Base-by-base conservation (phyloP, 345 rosid species). In the Eutrema yunnanense region DNA sequence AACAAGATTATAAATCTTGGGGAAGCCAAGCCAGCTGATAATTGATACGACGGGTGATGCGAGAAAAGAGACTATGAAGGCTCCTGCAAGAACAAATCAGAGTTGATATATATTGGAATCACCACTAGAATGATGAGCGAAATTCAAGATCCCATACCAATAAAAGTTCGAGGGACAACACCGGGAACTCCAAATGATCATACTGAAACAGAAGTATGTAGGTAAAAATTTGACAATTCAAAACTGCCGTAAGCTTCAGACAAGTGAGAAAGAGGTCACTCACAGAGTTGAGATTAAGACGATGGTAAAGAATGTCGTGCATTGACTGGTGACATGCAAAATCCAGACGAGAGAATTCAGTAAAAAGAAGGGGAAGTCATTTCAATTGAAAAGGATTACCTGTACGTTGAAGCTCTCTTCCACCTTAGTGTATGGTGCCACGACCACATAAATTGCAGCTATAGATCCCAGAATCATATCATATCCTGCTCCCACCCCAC, bases 321-420 rank as follows among this genome's bases (percentile, higher is more conserved):
- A 92, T 90, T 66, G 97, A 95, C 98, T 94, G 59, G 16, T 52
- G 8, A 42, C 49, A 42, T 61, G 65, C 37, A n/a, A 13, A 42
- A 29, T 60, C 36, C 22, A 19, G n/a, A n/a, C n/a, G n/a, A n/a
- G n/a, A n/a, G n/a, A n/a, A n/a, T n/a, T 8, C 34, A 46, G 46
- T 14, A 32, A 49, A 34, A 8, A 0, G 12, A 9, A 9, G n/a
- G 29, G 62, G 33, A 2, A 22, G 41, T 5, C 5, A 22, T 38
- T 4, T 9, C 46, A 56, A 27, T 9, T n/a, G 43, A 41, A 44
- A 36, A 19, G 36, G 12, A 55, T 43, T 19, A 86, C 97, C 95
- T 94, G 99, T 65, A 95, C 59, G 67, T 90, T 92, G 84, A 95
- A 95, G 90, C 99, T 92, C 79, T 95, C 99, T 82, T 95, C 99